Evolutionary conservation across 106 monocot genomes (phyloP).

Genomic region (Phalaenopsis aphrodite): DNA sequence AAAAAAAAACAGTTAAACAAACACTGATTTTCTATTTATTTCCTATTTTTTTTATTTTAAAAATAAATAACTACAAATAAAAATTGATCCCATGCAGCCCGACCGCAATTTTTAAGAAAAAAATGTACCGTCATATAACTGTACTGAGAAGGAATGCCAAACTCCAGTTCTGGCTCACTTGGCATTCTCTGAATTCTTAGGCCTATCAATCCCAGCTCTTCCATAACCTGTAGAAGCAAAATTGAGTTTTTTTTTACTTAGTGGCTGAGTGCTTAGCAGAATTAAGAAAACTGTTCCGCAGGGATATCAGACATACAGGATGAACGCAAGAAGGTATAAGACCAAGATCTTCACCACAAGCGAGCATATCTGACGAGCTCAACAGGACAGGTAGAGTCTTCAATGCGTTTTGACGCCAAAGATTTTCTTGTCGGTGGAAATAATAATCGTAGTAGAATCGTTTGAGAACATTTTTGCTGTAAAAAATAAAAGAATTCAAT

Average conservation of each 20-base stretch:
- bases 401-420: constrained; percentile 92
- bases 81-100: background rate
- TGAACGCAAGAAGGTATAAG: constrained; percentile 83
- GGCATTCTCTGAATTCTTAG: constrained; percentile 98
- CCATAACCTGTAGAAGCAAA: constrained; percentile 58
- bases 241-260: background rate
- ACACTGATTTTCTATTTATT: too few relatives aligned
- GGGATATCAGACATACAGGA: constrained; percentile 38
- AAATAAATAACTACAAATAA: background rate
- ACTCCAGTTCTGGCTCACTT: constrained; percentile 65
- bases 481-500: constrained; percentile 9
- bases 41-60: too few relatives aligned
- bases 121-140: constrained; percentile 70
- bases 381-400: constrained; percentile 82
- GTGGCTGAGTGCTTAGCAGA: background rate
- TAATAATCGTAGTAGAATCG: constrained; percentile 91
- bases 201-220: constrained; percentile 87
- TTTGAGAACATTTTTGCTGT: constrained; percentile 77
- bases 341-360: constrained; percentile 95
- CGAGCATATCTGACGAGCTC: constrained; percentile 92
- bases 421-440: constrained; percentile 83
- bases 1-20: too few relatives aligned
- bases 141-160: constrained; percentile 82
- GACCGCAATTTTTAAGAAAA: background rate
- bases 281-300: background rate